Percentiles rank a stretch among this genome's conserved stretches.
Evolutionary conservation across 2,329 filamentous ascomycete species (phyloP).

Genomic region (Cladophialophora exuberans): DNA sequence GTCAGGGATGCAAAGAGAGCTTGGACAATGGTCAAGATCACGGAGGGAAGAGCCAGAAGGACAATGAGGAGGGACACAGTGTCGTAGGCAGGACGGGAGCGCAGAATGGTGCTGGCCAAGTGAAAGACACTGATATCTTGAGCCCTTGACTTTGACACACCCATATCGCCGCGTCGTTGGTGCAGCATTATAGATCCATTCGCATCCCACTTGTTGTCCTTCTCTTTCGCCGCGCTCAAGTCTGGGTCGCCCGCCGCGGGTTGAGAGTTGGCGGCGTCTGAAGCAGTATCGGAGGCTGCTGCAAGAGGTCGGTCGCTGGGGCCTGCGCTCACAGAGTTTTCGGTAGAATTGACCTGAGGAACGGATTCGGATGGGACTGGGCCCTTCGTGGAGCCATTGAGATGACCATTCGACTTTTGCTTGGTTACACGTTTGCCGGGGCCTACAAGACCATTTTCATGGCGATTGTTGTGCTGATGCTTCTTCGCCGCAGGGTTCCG

Average conservation of each 20-base stretch:
- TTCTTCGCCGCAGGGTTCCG: constrained; percentile 54
- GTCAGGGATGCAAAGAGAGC: constrained; percentile 90
- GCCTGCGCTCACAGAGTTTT: constrained; percentile 13
- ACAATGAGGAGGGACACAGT: constrained; percentile 97
- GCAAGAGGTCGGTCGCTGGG: constrained; percentile 12
- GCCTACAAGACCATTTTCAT: constrained; percentile 86
- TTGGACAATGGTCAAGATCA: constrained; percentile 86
- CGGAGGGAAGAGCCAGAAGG: constrained; percentile 86
- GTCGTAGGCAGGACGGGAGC: constrained; percentile 87
- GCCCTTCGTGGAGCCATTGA: constrained; percentile 55
- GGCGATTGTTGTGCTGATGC: constrained; percentile 72
- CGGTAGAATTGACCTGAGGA: constrained; percentile 17
- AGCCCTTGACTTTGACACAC: constrained; percentile 68
- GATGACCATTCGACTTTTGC: constrained; percentile 59
- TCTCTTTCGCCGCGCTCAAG: constrained; percentile 18
- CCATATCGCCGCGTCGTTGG: constrained; percentile 68
- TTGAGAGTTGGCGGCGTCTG: constrained; percentile 1
- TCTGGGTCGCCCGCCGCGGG: constrained; percentile 15
- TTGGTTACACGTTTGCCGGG: constrained; percentile 70
- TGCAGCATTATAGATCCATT: constrained; percentile 28
- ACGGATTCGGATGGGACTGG: constrained; percentile 36
- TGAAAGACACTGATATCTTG: constrained; percentile 75
- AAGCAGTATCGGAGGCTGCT: constrained; percentile 2
- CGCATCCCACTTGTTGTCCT: constrained; percentile 20
- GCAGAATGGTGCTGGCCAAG: constrained; percentile 82